phyloP scores from a whole-genome alignment of 2,329 filamentous ascomycete genomes.

The Scedosporium minutisporum region DNA sequence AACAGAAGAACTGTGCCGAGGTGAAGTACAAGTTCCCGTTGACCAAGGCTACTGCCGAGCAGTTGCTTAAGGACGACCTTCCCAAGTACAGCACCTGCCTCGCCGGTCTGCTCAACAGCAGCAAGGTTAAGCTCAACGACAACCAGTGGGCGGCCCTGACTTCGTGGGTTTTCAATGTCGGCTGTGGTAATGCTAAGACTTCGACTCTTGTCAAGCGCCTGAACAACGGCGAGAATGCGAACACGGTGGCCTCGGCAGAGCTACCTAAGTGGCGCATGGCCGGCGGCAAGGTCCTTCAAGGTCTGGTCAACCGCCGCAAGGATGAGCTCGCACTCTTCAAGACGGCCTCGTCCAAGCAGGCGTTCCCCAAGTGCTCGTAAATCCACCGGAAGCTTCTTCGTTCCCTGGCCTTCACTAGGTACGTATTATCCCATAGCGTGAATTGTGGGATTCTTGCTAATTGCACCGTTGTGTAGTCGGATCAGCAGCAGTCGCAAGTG shows the following conservation, averaged over 20 bases:
- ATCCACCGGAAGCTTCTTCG: too few relatives aligned
- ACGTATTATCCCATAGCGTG: too few relatives aligned
- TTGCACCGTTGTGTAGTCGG: too few relatives aligned
- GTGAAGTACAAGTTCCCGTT: conserved; percentile 36
- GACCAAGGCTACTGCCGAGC: conserved; percentile 26
- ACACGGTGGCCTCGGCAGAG: conserved; percentile 31
- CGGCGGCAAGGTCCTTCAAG: conserved; percentile 26
- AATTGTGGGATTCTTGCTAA: too few relatives aligned
- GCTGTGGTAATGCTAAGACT: conserved; percentile 27
- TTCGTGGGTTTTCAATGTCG: conserved; percentile 41
- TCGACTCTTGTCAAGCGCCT: conserved; percentile 32
- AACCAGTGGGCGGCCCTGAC: conserved; percentile 45
- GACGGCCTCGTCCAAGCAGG: conserved; percentile 13
- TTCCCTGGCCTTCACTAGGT: too few relatives aligned
- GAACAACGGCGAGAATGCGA: conserved; percentile 31
- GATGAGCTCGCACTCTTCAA: conserved; percentile 31
- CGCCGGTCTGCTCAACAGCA: conserved; percentile 16
- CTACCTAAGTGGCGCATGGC: conserved; percentile 38
- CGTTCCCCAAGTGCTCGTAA: conserved; percentile 3
- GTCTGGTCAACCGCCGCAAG: conserved; percentile 29
- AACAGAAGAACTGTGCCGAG: conserved; percentile 29
- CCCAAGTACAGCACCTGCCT: conserved; percentile 3
- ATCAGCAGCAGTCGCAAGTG: too few relatives aligned
- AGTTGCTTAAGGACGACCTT: conserved; percentile 30
- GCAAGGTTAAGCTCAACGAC: conserved; percentile 24